Percentiles rank a stretch among this genome's conserved stretches.
These are phyloP conservation scores for Bipolaris bicolor DNA, from an alignment of 2,329 filamentous ascomycete species.

Conservation along the genomic window DNA sequence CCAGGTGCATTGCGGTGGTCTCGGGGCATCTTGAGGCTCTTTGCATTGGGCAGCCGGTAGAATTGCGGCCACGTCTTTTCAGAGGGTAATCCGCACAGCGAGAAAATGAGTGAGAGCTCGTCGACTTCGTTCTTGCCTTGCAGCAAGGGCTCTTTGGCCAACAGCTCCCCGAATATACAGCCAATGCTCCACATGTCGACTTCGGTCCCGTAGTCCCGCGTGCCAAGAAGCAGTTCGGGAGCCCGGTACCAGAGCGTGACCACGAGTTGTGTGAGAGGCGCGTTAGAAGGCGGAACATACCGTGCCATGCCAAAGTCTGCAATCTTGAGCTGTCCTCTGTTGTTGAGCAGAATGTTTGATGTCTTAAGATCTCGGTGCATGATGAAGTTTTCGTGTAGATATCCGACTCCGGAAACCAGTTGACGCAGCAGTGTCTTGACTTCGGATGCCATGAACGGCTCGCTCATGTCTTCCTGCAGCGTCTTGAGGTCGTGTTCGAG, in stretches of 20 bases:
- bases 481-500: conserved; percentile 96
- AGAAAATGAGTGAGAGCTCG: conserved; percentile 80
- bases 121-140: conserved; percentile 93
- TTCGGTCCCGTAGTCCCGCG: conserved; percentile 73
- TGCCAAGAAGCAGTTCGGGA: conserved; percentile 86
- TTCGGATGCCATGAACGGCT: conserved; percentile 91
- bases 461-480: conserved; percentile 89
- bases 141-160: conserved; percentile 81
- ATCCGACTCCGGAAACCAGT: conserved; percentile 78
- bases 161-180: conserved; percentile 92
- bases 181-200: conserved; percentile 97
- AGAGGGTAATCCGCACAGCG: conserved; percentile 84
- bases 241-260: conserved; percentile 97
- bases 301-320: conserved; percentile 98
- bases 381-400: conserved; percentile 89
- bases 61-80: conserved; percentile 86
- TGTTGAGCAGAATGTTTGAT: conserved; percentile 79
- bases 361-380: conserved; percentile 58
- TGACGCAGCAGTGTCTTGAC: conserved; percentile 89
- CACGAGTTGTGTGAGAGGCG: conserved; percentile 85
- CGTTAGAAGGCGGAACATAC: conserved; percentile 72
- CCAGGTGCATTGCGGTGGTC: conserved; percentile 49
- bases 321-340: conserved; percentile 91
- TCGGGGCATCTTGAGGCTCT: conserved; percentile 69
- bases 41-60: conserved; percentile 84